Percentiles rank a stretch among this genome's conserved stretches.
Conservation (phyloP, 1,284 basidiomycete species). For the Cyathus olla region DNA sequence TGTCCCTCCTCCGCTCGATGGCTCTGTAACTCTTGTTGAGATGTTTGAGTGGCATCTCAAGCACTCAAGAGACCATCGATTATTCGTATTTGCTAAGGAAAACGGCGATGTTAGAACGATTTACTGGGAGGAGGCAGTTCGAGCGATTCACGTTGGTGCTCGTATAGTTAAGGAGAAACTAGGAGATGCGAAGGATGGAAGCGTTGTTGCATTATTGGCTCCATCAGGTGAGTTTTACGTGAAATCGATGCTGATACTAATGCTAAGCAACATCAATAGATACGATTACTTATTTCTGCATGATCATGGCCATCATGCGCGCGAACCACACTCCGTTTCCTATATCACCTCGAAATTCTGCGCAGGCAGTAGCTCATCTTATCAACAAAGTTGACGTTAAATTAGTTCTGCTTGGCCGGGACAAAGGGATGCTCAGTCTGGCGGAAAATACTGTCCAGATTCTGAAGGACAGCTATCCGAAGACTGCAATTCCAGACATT, state of each 20-base stretch:
- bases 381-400: conserved; percentile 1
- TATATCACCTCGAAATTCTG: conserved; percentile 21
- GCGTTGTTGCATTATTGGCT: neutral
- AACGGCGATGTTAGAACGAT: neutral
- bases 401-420: conserved; percentile 11
- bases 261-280: neutral
- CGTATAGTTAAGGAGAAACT: neutral
- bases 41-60: neutral
- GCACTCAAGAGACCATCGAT: neutral
- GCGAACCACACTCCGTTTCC: conserved; percentile 11
- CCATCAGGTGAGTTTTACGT: neutral
- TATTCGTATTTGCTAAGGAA: neutral
- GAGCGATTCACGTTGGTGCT: neutral
- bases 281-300: conserved; percentile 5
- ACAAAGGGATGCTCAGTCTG: conserved; percentile 13
- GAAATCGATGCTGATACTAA: neutral
- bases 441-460: neutral
- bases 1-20: neutral
- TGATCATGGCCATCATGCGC: conserved; percentile 3
- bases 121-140: neutral
- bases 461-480: conserved; percentile 3
- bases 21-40: neutral
- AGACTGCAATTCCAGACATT: neutral
- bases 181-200: neutral
- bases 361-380: conserved; percentile 13